phyloP scores from a whole-genome alignment of 2,329 filamentous ascomycete genomes.

The Bipolaris zeicola region DNA sequence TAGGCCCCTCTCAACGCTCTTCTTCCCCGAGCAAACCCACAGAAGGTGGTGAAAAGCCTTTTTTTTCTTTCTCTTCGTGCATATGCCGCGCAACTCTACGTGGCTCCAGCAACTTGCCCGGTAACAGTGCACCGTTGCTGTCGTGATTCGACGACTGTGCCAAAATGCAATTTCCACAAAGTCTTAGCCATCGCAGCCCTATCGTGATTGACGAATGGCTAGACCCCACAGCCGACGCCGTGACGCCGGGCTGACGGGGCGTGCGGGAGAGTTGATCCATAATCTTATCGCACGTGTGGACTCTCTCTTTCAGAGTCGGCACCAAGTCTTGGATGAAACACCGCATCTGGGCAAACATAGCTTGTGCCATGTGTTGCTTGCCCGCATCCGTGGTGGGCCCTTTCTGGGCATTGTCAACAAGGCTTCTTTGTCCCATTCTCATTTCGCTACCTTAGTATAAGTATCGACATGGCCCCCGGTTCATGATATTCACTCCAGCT shows the following conservation, averaged over 20 bases:
- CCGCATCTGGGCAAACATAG: conserved; percentile 3
- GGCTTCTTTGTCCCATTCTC: conserved; percentile 2
- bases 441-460: conserved; percentile 21
- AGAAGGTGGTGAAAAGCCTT: conserved; percentile 10
- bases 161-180: conserved; percentile 25
- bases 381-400: conserved; percentile 16
- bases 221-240: conserved; percentile 15
- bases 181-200: conserved; percentile 19
- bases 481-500: not conserved
- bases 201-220: conserved; percentile 16
- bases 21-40: conserved; percentile 7
- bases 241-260: conserved; percentile 15
- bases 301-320: conserved; percentile 14
- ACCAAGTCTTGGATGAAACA: conserved; percentile 22
- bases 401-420: not conserved
- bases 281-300: conserved; percentile 26
- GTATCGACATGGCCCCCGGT: conserved; percentile 6
- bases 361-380: conserved; percentile 17
- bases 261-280: conserved; percentile 17
- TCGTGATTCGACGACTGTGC: conserved; percentile 16
- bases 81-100: conserved; percentile 21
- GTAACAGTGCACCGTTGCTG: conserved; percentile 10
- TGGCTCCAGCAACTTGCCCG: conserved; percentile 22
- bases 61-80: conserved; percentile 3
- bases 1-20: conserved; percentile 14